These are phyloP conservation scores for Backusella tarrabulga DNA, from an alignment of 192 early-diverging fungal species.

Conservation along the genomic window DNA sequence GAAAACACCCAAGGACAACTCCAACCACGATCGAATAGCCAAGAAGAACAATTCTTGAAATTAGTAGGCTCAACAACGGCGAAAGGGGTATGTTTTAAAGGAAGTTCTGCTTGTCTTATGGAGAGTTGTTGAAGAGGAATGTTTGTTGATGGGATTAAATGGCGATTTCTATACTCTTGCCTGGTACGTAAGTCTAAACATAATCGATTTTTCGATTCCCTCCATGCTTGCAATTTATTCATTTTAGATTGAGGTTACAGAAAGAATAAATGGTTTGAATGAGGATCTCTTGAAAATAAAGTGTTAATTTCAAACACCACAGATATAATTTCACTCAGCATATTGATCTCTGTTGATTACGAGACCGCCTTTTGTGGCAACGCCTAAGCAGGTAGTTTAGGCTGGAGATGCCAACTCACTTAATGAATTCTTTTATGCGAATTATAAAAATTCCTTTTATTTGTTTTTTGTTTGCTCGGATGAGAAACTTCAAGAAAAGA, in stretches of 20 bases:
- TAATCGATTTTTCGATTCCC: conserved; percentile 10
- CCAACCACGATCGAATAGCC: conserved; percentile 37
- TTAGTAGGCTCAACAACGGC: conserved; percentile 33
- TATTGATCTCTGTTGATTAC: neutral
- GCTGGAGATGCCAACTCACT: neutral
- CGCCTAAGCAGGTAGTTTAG: neutral
- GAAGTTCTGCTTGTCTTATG: conserved; percentile 33
- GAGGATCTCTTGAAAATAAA: neutral
- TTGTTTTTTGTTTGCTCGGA: too few species aligned
- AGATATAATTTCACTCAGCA: too few species aligned
- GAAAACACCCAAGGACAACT: conserved; percentile 30
- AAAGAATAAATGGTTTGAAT: neutral
- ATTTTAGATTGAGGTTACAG: neutral
- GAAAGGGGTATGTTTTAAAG: conserved; percentile 39
- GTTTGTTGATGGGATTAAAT: conserved; percentile 37
- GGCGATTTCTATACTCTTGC: conserved; percentile 9
- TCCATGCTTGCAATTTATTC: conserved; percentile 18
- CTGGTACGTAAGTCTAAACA: conserved; percentile 35
- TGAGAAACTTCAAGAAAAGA: neutral
- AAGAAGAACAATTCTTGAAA: neutral
- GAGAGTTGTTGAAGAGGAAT: conserved; percentile 32
- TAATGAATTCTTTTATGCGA: neutral
- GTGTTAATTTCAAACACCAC: too few species aligned
- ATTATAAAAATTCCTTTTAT: too few species aligned
- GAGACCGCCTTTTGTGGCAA: neutral